Evolutionary conservation across 2,329 filamentous ascomycete species (phyloP).

Genomic region (Pyricularia sp.): DNA sequence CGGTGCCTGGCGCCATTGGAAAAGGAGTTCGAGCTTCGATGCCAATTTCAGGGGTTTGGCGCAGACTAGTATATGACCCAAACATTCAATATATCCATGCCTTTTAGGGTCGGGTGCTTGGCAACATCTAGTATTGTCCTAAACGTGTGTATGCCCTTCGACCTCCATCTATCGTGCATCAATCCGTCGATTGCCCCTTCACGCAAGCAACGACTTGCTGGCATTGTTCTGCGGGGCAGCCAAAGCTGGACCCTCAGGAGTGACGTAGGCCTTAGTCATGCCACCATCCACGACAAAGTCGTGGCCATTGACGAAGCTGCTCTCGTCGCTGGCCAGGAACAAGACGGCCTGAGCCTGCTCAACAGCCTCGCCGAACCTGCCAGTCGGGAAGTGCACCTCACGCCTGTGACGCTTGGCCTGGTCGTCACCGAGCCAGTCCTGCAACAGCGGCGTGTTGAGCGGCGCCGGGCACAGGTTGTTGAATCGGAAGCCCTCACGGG

Average conservation of each 20-base stretch:
- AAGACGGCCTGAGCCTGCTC: conserved; percentile 85
- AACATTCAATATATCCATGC: background rate
- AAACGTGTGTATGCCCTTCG: background rate
- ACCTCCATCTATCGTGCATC: background rate
- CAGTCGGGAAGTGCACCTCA: conserved; percentile 79
- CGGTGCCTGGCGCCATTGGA: background rate
- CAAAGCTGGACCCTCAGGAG: conserved; percentile 44
- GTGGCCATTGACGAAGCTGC: conserved; percentile 77
- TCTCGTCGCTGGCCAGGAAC: conserved; percentile 78
- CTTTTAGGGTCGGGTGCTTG: background rate
- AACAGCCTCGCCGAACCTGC: conserved; percentile 83
- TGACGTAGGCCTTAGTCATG: conserved; percentile 85
- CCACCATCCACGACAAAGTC: conserved; percentile 95
- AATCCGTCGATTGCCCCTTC: background rate
- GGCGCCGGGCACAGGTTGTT: conserved; percentile 85
- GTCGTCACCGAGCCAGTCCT: conserved; percentile 90
- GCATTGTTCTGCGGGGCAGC: conserved; percentile 48
- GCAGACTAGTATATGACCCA: background rate
- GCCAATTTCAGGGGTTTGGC: background rate
- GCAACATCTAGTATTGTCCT: no score
- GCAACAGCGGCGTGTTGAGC: conserved; percentile 79
- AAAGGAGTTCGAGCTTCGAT: background rate
- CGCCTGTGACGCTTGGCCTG: conserved; percentile 65
- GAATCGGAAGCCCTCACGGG: conserved; percentile 77
- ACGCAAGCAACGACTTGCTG: conserved; percentile 31